These are phyloP conservation scores for Bacterosira constricta DNA, from an alignment of 108 stramenopile species.

Conservation along the genomic window DNA sequence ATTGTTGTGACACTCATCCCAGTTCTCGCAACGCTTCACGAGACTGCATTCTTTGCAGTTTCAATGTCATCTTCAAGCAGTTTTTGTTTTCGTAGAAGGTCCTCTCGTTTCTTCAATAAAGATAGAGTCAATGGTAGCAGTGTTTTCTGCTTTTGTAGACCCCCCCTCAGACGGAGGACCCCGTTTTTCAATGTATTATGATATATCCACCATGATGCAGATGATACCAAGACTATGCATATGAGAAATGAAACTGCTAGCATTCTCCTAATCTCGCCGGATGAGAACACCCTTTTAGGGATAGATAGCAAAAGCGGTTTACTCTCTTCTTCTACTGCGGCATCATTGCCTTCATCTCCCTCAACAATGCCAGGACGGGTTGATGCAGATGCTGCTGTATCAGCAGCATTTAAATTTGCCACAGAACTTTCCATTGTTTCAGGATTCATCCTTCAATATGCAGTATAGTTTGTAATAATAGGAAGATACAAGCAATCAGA, in stretches of 20 bases:
- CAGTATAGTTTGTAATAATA: not conserved
- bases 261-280: not conserved
- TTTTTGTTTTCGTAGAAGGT: not conserved
- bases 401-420: slow-evolving; percentile 55
- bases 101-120: not conserved
- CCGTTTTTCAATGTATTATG: not conserved
- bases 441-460: slow-evolving; percentile 70
- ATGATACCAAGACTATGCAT: no score
- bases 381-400: slow-evolving; percentile 24
- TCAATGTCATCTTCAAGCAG: not conserved
- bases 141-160: not conserved
- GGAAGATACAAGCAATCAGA: not conserved
- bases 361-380: slow-evolving; percentile 64
- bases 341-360: no score
- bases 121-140: not conserved
- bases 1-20: no score
- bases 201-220: not conserved
- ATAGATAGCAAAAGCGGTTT: no score
- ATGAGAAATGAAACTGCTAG: no score
- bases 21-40: no score
- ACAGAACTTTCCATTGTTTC: slow-evolving; percentile 84
- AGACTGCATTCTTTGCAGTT: not conserved
- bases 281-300: not conserved
- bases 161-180: not conserved
- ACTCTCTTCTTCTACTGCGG: no score